Evolutionary conservation across 2,329 filamentous ascomycete genomes (phyloP), one percentile per base, ranked within the genome.

Genomic region (Venturia effusa): DNA sequence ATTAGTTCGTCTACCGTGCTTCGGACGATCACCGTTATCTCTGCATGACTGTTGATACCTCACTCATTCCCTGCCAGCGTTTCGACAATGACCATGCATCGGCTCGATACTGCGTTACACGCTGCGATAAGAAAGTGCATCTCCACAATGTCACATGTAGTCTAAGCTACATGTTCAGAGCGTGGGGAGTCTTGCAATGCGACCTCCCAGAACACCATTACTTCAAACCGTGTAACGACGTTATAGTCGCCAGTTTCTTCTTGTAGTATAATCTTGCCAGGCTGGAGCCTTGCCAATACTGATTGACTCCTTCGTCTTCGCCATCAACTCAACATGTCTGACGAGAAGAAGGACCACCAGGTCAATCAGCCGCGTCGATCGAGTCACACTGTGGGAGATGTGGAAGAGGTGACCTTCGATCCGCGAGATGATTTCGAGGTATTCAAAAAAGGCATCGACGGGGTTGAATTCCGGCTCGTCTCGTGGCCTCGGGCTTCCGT

Each of bases 391-490:
- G 62, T 70, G 22, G 68, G 65, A 6, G 71, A 72, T 48, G 66
- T 66, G 4, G 69, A 69, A 60, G 71, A 72, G 32, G 64, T 65
- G 3, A 43, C 67, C 27, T 64, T 66, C n/a, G 69, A 70, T 61
- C 61, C 69, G 24, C 66, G 69, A 19, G 69, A 72, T 59, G 74
- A 75, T 61, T 73, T 72, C 61, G 81, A 83, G 67, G 77, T 83
- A 41, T 83, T 83, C 74, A 77, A 79, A 66, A 76, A 73, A 66
- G 74, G 73, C 1, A 75, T 76, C 41, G 78, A 76, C 45, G 76
- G 77, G 24, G 80, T 83, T 54, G 74, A 83, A 61, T 83, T 83
- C 66, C 75, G 81, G 24, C 82, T 80, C 1, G 81, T 84, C 19
- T 75, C 76, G 64, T 84, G 81, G 81, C 74, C 77, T 19, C 75